phyloP scores from a whole-genome alignment of 2,329 filamentous ascomycete species.

The Immersiporthe knoxdaviesiana region DNA sequence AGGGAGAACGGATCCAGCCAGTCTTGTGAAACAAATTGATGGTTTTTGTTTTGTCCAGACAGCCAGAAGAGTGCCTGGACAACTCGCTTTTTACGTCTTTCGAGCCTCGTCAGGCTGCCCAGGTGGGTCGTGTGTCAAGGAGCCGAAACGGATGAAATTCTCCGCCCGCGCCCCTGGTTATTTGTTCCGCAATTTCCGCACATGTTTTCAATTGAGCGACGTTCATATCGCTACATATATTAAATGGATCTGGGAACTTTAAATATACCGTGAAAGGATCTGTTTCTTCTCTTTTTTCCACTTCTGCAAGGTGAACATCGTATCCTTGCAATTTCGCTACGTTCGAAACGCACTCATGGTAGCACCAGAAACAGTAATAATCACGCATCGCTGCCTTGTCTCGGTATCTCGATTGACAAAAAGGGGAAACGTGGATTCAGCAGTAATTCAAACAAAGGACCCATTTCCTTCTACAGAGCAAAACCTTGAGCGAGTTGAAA shows the following conservation, averaged over 20 bases:
- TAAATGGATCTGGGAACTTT: not conserved
- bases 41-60: not conserved
- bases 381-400: too few relatives aligned
- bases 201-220: not conserved
- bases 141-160: not conserved
- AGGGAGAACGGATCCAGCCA: not conserved
- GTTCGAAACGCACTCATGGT: too few relatives aligned
- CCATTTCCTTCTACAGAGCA: too few relatives aligned
- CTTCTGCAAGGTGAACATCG: too few relatives aligned
- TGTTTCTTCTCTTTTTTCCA: too few relatives aligned
- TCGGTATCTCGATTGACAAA: too few relatives aligned
- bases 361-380: too few relatives aligned
- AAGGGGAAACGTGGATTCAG: too few relatives aligned
- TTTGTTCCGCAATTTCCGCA: not conserved
- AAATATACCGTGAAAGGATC: not conserved
- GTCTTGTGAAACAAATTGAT: not conserved
- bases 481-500: too few relatives aligned
- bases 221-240: not conserved
- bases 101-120: not conserved
- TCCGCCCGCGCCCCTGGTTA: not conserved
- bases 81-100: not conserved
- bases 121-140: not conserved
- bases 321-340: too few relatives aligned
- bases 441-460: too few relatives aligned
- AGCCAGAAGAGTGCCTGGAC: not conserved